Conservation (phyloP, 83 land plant species). For the Thuja plicata region DNA sequence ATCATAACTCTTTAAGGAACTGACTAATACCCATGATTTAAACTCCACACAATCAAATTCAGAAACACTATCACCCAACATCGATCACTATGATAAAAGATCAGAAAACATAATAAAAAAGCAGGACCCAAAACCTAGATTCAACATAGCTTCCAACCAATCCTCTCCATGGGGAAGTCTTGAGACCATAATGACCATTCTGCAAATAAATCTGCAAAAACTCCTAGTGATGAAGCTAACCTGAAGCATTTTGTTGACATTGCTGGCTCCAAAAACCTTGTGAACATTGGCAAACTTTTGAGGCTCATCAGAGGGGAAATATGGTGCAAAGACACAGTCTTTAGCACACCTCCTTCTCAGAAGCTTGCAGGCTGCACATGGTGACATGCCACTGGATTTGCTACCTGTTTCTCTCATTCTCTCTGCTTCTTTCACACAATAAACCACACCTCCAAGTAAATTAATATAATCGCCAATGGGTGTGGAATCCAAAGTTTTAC, state of each 20-base stretch:
- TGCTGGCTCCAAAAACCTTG: slow-evolving; percentile 5
- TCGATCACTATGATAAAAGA: no score
- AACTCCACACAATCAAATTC: no score
- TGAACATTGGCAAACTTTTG: slow-evolving; percentile 2
- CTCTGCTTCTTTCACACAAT: background rate
- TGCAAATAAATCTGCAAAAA: no score
- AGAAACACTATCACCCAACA: no score
- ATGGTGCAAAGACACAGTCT: slow-evolving; percentile 4
- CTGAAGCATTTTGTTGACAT: slow-evolving; percentile 2
- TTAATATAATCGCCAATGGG: background rate
- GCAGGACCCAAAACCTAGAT: no score
- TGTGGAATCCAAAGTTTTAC: background rate
- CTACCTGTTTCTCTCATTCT: background rate
- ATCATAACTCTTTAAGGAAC: no score
- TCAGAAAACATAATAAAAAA: no score
- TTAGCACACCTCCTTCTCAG: background rate
- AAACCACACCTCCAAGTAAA: background rate
- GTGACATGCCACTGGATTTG: background rate
- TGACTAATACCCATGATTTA: no score
- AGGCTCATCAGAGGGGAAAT: slow-evolving; percentile 1
- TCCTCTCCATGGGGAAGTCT: no score
- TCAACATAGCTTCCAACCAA: no score
- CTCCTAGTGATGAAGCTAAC: background rate
- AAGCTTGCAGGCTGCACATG: background rate
- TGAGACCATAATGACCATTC: no score